phyloP scores from a whole-genome alignment of 2,329 filamentous ascomycete genomes.

The Bimuria novae-zelandiae region DNA sequence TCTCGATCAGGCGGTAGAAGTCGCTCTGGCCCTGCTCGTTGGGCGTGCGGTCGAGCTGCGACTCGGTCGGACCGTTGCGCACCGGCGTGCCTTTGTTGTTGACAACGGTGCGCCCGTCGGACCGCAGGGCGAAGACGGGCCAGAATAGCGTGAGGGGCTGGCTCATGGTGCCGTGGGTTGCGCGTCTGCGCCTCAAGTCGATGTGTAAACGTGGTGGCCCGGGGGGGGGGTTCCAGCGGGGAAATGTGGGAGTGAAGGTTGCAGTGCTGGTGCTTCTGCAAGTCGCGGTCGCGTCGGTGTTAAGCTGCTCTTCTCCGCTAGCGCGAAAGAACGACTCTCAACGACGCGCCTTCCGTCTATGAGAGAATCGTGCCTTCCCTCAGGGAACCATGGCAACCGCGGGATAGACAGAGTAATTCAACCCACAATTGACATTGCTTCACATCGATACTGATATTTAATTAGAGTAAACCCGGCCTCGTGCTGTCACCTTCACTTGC shows the following conservation, averaged over 20 bases:
- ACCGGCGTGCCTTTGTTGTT: conserved; percentile 54
- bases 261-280: background rate
- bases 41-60: conserved; percentile 58
- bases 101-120: conserved; percentile 56
- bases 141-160: conserved; percentile 52
- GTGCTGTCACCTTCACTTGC: conserved; percentile 7
- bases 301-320: conserved; percentile 10
- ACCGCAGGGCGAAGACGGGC: conserved; percentile 53
- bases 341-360: background rate
- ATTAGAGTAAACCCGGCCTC: background rate
- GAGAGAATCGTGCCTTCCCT: background rate
- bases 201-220: background rate
- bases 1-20: conserved; percentile 58
- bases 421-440: background rate
- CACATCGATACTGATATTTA: too few species aligned
- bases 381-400: background rate
- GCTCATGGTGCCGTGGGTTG: conserved; percentile 29
- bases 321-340: background rate
- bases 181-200: background rate
- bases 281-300: conserved; percentile 8
- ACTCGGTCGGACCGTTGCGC: conserved; percentile 57
- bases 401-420: background rate
- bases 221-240: background rate
- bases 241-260: background rate
- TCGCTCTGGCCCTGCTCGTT: conserved; percentile 59